These are phyloP conservation scores for Protomyces inundatus DNA, from an alignment of 1,139 yeast species.

Conservation along the genomic window DNA sequence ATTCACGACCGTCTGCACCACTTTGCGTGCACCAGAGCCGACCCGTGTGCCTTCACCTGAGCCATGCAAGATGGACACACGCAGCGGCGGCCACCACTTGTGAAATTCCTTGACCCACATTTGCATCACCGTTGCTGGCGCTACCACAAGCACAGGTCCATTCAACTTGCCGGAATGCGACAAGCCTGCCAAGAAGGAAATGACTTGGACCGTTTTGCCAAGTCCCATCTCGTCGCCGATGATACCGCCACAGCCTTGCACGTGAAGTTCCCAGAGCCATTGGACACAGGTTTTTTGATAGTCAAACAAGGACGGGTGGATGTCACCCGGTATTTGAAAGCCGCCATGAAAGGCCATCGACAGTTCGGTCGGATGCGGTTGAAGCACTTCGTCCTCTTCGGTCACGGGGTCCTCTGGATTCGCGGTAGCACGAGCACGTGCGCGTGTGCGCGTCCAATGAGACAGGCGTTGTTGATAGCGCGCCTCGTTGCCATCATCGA, in stretches of 20 bases:
- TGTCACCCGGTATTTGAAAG: constrained; percentile 82
- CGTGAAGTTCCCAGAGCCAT: constrained; percentile 71
- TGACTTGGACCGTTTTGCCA: constrained; percentile 90
- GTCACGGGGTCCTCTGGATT: constrained; percentile 31
- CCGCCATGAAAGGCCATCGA: constrained; percentile 69
- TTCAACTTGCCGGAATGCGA: constrained; percentile 71
- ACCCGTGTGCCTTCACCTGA: constrained; percentile 80
- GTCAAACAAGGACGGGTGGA: constrained; percentile 77
- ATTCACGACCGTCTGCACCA: constrained; percentile 48
- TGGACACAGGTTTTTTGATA: constrained; percentile 86
- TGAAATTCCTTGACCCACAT: constrained; percentile 97
- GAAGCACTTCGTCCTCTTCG: constrained; percentile 31
- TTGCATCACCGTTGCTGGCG: constrained; percentile 92
- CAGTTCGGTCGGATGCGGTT: constrained; percentile 67
- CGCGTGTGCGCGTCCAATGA: constrained; percentile 50
- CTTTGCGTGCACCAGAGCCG: constrained; percentile 39
- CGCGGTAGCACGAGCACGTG: constrained; percentile 33
- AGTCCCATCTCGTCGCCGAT: constrained; percentile 98
- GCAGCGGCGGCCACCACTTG: constrained; percentile 95
- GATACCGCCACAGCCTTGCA: constrained; percentile 88
- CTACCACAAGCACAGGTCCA: constrained; percentile 79
- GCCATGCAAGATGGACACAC: constrained; percentile 81
- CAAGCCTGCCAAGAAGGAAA: constrained; percentile 81
- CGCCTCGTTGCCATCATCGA: constrained; percentile 74
- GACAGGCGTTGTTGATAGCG: constrained; percentile 55